Evolutionary conservation across 768 basidiomycete genomes (phyloP).

Genomic region (Boletellus ananas): DNA sequence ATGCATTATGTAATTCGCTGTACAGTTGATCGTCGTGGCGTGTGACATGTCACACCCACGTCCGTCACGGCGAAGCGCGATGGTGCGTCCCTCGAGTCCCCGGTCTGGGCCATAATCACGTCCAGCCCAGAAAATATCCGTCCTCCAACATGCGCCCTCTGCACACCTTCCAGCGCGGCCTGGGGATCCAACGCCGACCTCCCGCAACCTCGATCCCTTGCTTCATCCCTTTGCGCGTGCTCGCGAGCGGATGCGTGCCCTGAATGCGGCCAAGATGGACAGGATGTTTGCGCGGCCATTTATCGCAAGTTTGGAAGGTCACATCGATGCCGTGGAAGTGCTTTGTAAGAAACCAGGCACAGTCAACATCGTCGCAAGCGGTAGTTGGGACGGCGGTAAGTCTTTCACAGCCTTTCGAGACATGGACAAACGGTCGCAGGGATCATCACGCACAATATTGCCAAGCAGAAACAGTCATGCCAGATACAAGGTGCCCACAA

Average conservation of each 20-base stretch:
- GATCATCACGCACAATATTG: slow-evolving; percentile 80
- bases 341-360: slow-evolving; percentile 70
- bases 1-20: no score
- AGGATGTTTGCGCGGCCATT: slow-evolving; percentile 98
- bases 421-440: slow-evolving; percentile 40
- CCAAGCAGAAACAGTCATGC: slow-evolving; percentile 49
- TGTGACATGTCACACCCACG: no score
- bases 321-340: slow-evolving; percentile 90
- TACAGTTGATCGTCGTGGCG: no score
- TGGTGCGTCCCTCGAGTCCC: slow-evolving; percentile 11
- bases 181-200: slow-evolving; percentile 83
- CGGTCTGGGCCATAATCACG: slow-evolving; percentile 2
- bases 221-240: slow-evolving; percentile 94
- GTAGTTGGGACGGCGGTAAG: slow-evolving; percentile 93
- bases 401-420: slow-evolving; percentile 11
- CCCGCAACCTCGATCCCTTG: slow-evolving; percentile 90
- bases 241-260: slow-evolving; percentile 87
- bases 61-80: neutral
- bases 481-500: slow-evolving; percentile 73
- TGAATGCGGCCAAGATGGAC: slow-evolving; percentile 96
- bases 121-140: slow-evolving; percentile 68
- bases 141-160: slow-evolving; percentile 79
- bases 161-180: slow-evolving; percentile 68
- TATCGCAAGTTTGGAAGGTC: slow-evolving; percentile 84
- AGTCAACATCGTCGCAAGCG: slow-evolving; percentile 79